Conservation (phyloP, 1,284 basidiomycete species). For the Malassezia globosa region DNA sequence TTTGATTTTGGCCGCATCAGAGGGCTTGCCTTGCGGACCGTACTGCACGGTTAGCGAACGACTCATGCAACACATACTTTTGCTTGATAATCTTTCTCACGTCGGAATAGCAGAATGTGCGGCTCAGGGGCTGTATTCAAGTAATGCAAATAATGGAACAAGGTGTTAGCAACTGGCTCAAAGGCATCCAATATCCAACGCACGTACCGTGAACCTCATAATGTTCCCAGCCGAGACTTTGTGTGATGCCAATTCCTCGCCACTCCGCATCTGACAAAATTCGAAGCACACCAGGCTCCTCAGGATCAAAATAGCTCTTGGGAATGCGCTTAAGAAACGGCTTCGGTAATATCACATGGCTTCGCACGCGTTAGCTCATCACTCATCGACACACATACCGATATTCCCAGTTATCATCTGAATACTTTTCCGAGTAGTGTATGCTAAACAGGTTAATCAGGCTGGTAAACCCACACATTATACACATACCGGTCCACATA, state of each 20-base stretch:
- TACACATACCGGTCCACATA: constrained; percentile 34
- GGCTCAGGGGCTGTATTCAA: constrained; percentile 50
- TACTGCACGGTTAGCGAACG: constrained; percentile 8
- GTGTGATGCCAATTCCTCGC: constrained; percentile 88
- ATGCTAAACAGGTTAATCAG: constrained; percentile 21
- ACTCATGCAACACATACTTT: too few relatives aligned
- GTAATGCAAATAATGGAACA: not conserved
- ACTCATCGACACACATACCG: constrained; percentile 41
- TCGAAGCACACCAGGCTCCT: constrained; percentile 67
- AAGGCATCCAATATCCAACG: not conserved
- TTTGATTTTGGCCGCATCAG: constrained; percentile 17
- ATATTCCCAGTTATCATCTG: constrained; percentile 56
- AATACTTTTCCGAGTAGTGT: constrained; percentile 49
- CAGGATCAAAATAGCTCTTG: constrained; percentile 53
- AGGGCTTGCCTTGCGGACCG: constrained; percentile 17
- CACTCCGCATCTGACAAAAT: constrained; percentile 77
- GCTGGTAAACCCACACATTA: not conserved
- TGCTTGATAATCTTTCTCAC: constrained; percentile 49
- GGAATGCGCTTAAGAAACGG: constrained; percentile 44
- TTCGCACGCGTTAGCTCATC: constrained; percentile 49
- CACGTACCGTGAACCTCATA: constrained; percentile 84
- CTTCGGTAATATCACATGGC: constrained; percentile 46
- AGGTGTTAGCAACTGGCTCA: too few relatives aligned
- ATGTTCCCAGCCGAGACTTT: constrained; percentile 92
- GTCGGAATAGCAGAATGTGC: constrained; percentile 50